Evolutionary conservation across 176 grass and related monocot species (phyloP).

Genomic region (Otatea glauca): DNA sequence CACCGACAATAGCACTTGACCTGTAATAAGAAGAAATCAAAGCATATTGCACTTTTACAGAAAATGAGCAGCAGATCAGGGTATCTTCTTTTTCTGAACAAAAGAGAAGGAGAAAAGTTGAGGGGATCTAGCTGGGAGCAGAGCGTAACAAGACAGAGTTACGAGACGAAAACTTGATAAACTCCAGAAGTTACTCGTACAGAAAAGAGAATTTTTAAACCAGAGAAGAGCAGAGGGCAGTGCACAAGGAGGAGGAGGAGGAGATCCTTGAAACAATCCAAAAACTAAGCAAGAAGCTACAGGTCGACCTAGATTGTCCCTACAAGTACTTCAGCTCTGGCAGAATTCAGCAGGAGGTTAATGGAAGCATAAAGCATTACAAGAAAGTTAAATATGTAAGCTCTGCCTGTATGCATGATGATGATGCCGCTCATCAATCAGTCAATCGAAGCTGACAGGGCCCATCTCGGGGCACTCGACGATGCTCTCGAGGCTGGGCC

Average conservation of each 20-base stretch:
- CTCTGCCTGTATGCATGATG: not conserved
- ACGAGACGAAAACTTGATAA: not conserved
- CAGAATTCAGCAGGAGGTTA: slow-evolving; percentile 3
- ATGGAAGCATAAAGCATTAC: not conserved
- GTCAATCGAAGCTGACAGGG: not conserved
- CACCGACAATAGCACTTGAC: not conserved
- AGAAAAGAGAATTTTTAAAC: not conserved
- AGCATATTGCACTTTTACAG: not conserved
- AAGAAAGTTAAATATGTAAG: not conserved
- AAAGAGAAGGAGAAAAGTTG: not conserved
- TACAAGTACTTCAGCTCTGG: not conserved
- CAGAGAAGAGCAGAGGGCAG: not conserved
- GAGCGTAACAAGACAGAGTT: not conserved
- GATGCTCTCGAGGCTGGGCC: slow-evolving; percentile 71
- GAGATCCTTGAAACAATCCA: not conserved
- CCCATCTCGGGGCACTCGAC: slow-evolving; percentile 56
- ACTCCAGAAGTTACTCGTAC: not conserved
- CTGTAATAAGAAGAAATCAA: not conserved
- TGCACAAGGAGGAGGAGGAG: not conserved
- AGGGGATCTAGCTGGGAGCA: not conserved
- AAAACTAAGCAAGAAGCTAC: not conserved
- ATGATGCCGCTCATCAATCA: not conserved
- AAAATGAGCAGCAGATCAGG: not conserved
- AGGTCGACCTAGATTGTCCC: not conserved
- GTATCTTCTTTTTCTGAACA: not conserved